phyloP scores from a whole-genome alignment of 1,284 basidiomycete species.

The Ustilago tritici region DNA sequence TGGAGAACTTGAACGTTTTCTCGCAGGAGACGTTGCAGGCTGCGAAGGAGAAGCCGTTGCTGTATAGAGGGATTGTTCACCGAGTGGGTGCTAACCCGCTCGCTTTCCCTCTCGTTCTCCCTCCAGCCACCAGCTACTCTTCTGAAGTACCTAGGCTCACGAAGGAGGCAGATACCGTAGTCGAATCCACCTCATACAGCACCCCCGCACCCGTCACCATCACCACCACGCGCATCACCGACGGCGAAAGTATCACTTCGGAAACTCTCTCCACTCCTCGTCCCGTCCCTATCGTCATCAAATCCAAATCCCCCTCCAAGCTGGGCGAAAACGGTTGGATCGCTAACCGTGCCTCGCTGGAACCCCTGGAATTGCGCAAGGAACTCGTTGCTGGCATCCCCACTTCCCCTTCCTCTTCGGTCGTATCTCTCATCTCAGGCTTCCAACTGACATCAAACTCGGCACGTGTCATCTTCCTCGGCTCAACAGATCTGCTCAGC shows the following conservation, averaged over 20 bases:
- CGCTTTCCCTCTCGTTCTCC: constrained; percentile 82
- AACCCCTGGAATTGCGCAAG: constrained; percentile 38
- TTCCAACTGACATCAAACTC: constrained; percentile 84
- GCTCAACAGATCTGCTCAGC: constrained; percentile 82
- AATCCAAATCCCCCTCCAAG: constrained; percentile 21
- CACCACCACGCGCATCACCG: constrained; percentile 42
- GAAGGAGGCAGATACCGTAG: constrained; percentile 20
- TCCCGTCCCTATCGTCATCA: constrained; percentile 38
- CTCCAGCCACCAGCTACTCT: constrained; percentile 74
- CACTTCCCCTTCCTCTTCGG: constrained; percentile 14
- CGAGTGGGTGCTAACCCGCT: constrained; percentile 83
- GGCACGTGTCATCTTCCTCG: constrained; percentile 83
- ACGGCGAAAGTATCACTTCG: constrained; percentile 27
- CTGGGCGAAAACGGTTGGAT: constrained; percentile 47
- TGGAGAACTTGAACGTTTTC: constrained; percentile 65
- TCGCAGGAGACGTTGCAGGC: constrained; percentile 71
- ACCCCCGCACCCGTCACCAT: constrained; percentile 38
- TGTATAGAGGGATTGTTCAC: constrained; percentile 83
- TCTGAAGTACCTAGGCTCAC: constrained; percentile 76
- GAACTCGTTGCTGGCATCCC: constrained; percentile 53
- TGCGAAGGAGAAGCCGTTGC: constrained; percentile 72
- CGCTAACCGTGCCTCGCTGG: constrained; percentile 37
- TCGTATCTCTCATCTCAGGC: constrained; percentile 79
- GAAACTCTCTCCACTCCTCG: constrained; percentile 41
- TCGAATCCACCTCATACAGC: constrained; percentile 33